Conservation (phyloP, 371 early-diverging fungal species). For the Haplosporangium sp. region DNA sequence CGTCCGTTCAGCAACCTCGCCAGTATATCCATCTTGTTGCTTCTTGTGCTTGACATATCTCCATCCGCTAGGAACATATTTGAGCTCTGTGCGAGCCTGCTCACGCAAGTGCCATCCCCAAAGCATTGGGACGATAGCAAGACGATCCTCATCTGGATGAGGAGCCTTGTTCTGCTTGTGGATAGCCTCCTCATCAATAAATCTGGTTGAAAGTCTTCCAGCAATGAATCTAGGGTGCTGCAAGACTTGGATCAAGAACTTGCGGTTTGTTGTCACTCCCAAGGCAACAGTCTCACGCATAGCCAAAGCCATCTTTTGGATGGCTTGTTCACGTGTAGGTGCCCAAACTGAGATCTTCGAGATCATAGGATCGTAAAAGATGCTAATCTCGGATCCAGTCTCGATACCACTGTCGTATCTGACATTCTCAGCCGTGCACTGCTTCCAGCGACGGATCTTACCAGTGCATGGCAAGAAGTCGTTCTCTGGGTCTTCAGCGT, state of each 20-base stretch:
- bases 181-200: constrained; percentile 62
- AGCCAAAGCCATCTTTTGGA: constrained; percentile 79
- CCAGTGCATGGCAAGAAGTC: constrained; percentile 59
- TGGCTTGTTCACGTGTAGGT: constrained; percentile 79
- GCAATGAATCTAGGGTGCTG: constrained; percentile 66
- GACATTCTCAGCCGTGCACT: constrained; percentile 57
- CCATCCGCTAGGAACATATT: constrained; percentile 67
- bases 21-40: constrained; percentile 56
- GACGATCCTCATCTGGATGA: constrained; percentile 52
- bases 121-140: constrained; percentile 59
- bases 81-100: constrained; percentile 61
- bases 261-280: constrained; percentile 77
- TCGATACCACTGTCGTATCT: constrained; percentile 82
- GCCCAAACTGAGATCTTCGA: constrained; percentile 92
- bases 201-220: constrained; percentile 72
- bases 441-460: constrained; percentile 57
- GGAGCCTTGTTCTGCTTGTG: constrained; percentile 35
- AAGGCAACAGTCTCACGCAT: constrained; percentile 70
- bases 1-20: constrained; percentile 56
- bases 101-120: constrained; percentile 69
- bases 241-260: constrained; percentile 70
- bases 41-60: constrained; percentile 67
- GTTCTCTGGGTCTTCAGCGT: constrained; percentile 88
- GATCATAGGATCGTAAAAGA: constrained; percentile 87
- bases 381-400: constrained; percentile 78